Evolutionary conservation across 768 basidiomycete genomes (phyloP), one percentile per base, ranked within the genome.

Genomic region (Lepiota brunneoincarnata): DNA sequence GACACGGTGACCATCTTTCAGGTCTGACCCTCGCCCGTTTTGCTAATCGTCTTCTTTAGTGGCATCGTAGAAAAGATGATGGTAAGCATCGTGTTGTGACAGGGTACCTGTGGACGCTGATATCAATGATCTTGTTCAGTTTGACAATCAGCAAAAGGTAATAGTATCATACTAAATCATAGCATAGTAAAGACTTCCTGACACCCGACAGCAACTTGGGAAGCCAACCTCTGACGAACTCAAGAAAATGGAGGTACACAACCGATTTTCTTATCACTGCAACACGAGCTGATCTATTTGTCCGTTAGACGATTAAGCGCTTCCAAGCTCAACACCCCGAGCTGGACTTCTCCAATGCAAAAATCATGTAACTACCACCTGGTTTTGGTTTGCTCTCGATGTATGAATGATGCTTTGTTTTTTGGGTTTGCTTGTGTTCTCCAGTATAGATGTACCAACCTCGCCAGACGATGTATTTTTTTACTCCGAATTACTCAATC

Each of bases 11-110:
- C 72, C 58, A 10, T 11, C 11, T 9, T 26, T 39, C 37, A n/a
- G n/a, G 42, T 24, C 46, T 5, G 35, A 24, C 24, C 26, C 18
- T 40, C 28, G 23, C 21, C 37, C 31, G 46, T 48, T 4, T n/a
- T 12, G 26, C 37, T 34, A 24, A 24, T 18, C 54, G 47, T 59
- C 51, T 36, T 36, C 44, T 60, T 2, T 63, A 91, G 97, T 60
- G 93, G 91, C 2, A 90, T 99, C 91, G 97, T 99, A 3, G 97
- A 99, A 72, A 99, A 99, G 77, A 99, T 99, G 97, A 98, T 99
- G 96, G 96, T 96, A 73, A 61, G 88, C 69, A 21, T 20, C 14
- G 49, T 23, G 45, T 39, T 53, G 28, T 45, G 14, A 51, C 24
- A 42, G 23, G 42, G 26, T 20, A 43, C 36, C 46, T 37, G 17